A percentile compares a stretch with the other conserved stretches of the same genome.
phyloP scores from a whole-genome alignment of 345 rosid species.

The Theobroma cacao region DNA sequence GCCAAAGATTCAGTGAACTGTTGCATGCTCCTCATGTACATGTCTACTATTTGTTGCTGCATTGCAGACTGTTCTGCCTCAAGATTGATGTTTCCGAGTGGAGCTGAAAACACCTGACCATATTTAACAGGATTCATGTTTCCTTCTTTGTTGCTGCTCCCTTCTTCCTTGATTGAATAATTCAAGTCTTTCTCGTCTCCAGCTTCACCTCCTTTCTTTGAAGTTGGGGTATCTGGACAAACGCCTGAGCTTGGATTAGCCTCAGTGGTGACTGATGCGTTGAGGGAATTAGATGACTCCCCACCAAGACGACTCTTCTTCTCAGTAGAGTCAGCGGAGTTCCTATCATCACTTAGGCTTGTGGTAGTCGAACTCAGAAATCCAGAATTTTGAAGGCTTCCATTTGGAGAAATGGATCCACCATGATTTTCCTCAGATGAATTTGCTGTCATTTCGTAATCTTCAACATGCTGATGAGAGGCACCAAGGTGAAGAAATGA shows the following conservation, averaged over 20 bases:
- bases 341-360: conserved; percentile 70
- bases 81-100: conserved; percentile 42
- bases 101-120: conserved; percentile 37
- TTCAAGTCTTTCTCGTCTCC: conserved; percentile 27
- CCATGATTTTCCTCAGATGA: conserved; percentile 40
- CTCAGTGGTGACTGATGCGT: conserved; percentile 27
- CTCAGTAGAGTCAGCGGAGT: conserved; percentile 59
- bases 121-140: conserved; percentile 11
- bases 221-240: conserved; percentile 58
- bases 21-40: conserved; percentile 98
- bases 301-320: conserved; percentile 30
- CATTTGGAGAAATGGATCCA: conserved; percentile 34
- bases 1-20: conserved; percentile 88
- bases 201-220: conserved; percentile 34
- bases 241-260: conserved; percentile 28
- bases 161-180: conserved; percentile 31
- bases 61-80: conserved; percentile 77
- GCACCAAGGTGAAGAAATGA: conserved; percentile 78
- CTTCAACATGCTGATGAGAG: conserved; percentile 35
- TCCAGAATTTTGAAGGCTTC: conserved; percentile 44
- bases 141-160: conserved; percentile 19
- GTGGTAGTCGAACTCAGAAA: conserved; percentile 71
- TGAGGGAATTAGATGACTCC: conserved; percentile 23
- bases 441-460: conserved; percentile 50
- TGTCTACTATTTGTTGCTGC: conserved; percentile 93